These are phyloP conservation scores for Picochlorum sp. DNA, from an alignment of 139 green algal genomes.

Conservation along the genomic window DNA sequence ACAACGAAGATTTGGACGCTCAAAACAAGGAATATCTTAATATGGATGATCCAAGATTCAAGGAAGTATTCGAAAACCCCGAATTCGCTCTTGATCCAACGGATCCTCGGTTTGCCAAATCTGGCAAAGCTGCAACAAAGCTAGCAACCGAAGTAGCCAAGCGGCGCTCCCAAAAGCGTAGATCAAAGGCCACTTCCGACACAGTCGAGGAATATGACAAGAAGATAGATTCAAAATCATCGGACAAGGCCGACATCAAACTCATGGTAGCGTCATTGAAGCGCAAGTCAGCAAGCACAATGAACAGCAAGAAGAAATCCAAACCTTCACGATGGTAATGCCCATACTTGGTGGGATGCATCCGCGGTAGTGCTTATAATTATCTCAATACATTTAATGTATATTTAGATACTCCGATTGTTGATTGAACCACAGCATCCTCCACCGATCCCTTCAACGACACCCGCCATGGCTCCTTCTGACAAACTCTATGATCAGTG, in stretches of 20 bases:
- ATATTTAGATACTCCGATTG: too few relatives aligned
- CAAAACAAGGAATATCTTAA: slow-evolving; percentile 29
- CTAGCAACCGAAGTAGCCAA: slow-evolving; percentile 2
- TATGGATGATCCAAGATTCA: slow-evolving; percentile 72
- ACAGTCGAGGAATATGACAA: neutral
- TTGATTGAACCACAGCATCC: too few relatives aligned
- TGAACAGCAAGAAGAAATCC: neutral
- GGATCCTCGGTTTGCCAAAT: slow-evolving; percentile 66
- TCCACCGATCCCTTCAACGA: neutral
- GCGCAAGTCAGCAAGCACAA: slow-evolving; percentile 33
- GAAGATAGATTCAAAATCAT: neutral
- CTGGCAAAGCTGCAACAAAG: slow-evolving; percentile 4
- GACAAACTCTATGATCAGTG: neutral
- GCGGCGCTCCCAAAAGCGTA: slow-evolving; percentile 1
- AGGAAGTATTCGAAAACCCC: slow-evolving; percentile 46
- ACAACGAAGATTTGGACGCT: slow-evolving; percentile 27
- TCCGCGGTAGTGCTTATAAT: too few relatives aligned
- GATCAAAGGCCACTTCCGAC: neutral
- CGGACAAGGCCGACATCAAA: slow-evolving; percentile 29
- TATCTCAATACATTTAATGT: too few relatives aligned
- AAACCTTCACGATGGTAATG: too few relatives aligned
- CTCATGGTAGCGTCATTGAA: slow-evolving; percentile 67
- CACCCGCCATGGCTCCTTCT: neutral
- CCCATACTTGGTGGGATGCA: too few relatives aligned
- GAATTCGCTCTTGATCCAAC: slow-evolving; percentile 86